These are phyloP conservation scores for Collybiopsis confluens DNA, from an alignment of 768 basidiomycete species.

Conservation along the genomic window DNA sequence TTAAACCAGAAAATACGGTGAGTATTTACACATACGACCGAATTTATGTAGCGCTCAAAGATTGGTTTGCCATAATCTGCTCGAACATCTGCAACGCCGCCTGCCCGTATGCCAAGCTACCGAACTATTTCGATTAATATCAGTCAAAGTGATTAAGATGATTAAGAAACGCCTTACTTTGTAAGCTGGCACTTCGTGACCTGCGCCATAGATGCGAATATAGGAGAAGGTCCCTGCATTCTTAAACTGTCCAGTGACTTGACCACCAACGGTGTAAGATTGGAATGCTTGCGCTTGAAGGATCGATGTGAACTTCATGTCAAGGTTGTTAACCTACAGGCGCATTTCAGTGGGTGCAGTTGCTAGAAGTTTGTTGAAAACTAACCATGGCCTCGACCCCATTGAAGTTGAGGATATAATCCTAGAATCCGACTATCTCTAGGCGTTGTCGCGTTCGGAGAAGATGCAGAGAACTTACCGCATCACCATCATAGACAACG, in stretches of 20 bases:
- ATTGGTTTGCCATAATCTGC: conserved; percentile 19
- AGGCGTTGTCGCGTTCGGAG: not conserved
- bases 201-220: conserved; percentile 30
- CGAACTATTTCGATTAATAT: conserved; percentile 1
- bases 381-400: conserved; percentile 42
- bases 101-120: conserved; percentile 17
- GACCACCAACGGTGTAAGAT: conserved; percentile 33
- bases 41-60: conserved; percentile 12
- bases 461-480: conserved; percentile 12
- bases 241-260: conserved; percentile 34
- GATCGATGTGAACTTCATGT: conserved; percentile 27
- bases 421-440: conserved; percentile 9
- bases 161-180: conserved; percentile 6
- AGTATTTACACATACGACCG: too few relatives aligned
- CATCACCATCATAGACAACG: conserved; percentile 38
- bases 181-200: conserved; percentile 28
- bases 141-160: not conserved
- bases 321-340: conserved; percentile 15
- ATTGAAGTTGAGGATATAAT: conserved; percentile 35
- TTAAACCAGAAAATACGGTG: too few relatives aligned
- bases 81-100: conserved; percentile 20
- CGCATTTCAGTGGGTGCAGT: not conserved
- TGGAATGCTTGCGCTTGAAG: conserved; percentile 28
- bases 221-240: conserved; percentile 44
- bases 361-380: not conserved